Evolutionary conservation across 2,329 filamentous ascomycete species (phyloP).

Genomic region (Chaetothyriales sp.): DNA sequence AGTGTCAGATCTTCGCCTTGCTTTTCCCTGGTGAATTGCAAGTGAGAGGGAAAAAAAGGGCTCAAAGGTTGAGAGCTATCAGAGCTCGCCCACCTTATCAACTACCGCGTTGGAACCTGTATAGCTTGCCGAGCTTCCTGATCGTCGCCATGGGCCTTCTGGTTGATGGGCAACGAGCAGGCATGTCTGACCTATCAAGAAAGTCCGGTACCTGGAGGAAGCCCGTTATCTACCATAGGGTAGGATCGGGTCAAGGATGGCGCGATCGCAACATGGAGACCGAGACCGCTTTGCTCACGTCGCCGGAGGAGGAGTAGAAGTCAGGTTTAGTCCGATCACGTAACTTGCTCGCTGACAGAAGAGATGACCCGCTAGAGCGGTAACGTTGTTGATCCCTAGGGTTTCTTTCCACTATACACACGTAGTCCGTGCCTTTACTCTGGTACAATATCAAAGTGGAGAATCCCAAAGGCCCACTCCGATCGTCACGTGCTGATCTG

Average conservation of each 20-base stretch:
- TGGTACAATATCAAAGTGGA: too few relatives aligned
- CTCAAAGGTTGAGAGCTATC: too few relatives aligned
- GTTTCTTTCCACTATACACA: too few relatives aligned
- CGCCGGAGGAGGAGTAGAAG: background rate
- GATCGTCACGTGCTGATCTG: too few relatives aligned
- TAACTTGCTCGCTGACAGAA: too few relatives aligned
- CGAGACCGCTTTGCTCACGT: background rate
- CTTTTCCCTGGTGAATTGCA: background rate
- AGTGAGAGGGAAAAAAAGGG: background rate
- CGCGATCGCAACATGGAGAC: background rate
- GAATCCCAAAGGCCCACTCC: too few relatives aligned
- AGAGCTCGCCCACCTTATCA: too few relatives aligned
- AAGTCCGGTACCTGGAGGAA: background rate
- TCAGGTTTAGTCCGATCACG: too few relatives aligned
- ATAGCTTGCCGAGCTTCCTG: background rate
- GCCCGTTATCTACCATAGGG: background rate
- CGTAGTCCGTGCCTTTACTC: too few relatives aligned
- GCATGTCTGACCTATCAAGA: background rate
- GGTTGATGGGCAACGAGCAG: background rate
- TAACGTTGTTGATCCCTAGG: too few relatives aligned
- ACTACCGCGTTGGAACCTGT: too few relatives aligned
- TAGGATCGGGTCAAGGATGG: background rate
- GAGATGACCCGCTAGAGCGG: too few relatives aligned
- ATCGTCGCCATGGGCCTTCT: background rate
- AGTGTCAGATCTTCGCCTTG: background rate